phyloP scores from a whole-genome alignment of 169 alveolate genomes.

The Nephromyces sp. region DNA sequence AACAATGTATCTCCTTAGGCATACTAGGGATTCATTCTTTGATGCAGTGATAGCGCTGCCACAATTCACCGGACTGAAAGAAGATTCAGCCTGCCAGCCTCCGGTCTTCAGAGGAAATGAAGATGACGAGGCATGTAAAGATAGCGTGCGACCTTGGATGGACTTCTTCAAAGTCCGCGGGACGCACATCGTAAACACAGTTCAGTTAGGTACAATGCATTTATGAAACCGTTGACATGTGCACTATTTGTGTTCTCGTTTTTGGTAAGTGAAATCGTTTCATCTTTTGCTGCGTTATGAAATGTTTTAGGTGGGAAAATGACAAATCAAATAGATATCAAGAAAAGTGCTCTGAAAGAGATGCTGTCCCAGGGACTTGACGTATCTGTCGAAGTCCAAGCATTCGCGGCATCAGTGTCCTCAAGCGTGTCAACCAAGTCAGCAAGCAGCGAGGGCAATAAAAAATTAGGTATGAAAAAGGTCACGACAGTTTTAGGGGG shows the following conservation, averaged over 20 bases:
- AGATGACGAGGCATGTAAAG: conserved; percentile 39
- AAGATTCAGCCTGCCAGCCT: conserved; percentile 41
- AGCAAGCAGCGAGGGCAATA: not conserved
- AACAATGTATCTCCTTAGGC: too few relatives aligned
- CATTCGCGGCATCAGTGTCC: too few relatives aligned
- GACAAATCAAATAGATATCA: conserved; percentile 55
- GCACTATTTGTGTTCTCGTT: too few relatives aligned
- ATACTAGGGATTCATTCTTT: conserved; percentile 42
- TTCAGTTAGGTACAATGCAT: conserved; percentile 50
- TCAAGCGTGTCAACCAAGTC: too few relatives aligned
- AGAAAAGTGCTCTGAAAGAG: conserved; percentile 41
- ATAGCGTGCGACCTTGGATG: conserved; percentile 54
- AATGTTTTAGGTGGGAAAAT: conserved; percentile 66
- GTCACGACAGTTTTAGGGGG: conserved; percentile 50
- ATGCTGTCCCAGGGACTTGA: conserved; percentile 49
- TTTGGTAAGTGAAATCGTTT: not conserved
- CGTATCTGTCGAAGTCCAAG: conserved; percentile 48
- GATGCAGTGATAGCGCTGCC: conserved; percentile 56
- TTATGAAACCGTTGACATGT: not conserved
- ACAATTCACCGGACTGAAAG: conserved; percentile 40
- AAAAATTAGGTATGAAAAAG: conserved; percentile 21
- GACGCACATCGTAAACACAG: conserved; percentile 56
- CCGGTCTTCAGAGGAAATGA: conserved; percentile 44
- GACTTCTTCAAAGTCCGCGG: conserved; percentile 56
- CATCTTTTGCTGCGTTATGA: not conserved